Conservation (phyloP, 495 filamentous ascomycete species). For the Talaromyces borbonicus region DNA sequence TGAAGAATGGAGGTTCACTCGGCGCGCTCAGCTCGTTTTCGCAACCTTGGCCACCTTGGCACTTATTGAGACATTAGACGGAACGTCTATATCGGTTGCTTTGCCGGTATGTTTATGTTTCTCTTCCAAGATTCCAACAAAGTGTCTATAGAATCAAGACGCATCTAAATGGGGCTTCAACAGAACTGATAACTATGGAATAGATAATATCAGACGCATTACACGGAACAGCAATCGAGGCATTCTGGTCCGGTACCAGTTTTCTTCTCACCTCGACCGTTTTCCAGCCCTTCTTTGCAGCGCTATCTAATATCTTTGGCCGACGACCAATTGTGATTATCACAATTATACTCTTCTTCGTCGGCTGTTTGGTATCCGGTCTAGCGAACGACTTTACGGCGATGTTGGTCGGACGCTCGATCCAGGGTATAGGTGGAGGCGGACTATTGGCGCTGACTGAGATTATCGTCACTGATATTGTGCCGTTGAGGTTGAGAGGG, state of each 20-base stretch:
- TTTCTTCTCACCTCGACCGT: slow-evolving; percentile 42
- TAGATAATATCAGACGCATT: slow-evolving; percentile 31
- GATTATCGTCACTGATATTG: slow-evolving; percentile 61
- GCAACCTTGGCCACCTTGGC: slow-evolving; percentile 49
- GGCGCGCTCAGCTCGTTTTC: slow-evolving; percentile 11
- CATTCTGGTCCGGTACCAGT: slow-evolving; percentile 50
- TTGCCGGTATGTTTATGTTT: slow-evolving; percentile 42
- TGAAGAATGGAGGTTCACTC: background rate
- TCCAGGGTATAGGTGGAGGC: slow-evolving; percentile 67
- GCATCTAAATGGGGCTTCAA: no score
- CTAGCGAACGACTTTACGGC: slow-evolving; percentile 53
- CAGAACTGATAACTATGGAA: no score
- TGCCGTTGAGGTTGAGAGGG: slow-evolving; percentile 33
- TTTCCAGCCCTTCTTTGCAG: slow-evolving; percentile 30
- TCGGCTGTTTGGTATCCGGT: slow-evolving; percentile 50
- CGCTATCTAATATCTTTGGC: slow-evolving; percentile 32
- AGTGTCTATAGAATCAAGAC: no score
- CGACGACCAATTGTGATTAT: slow-evolving; percentile 37
- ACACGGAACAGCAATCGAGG: slow-evolving; percentile 43
- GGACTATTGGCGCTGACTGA: slow-evolving; percentile 57
- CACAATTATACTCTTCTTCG: slow-evolving; percentile 42
- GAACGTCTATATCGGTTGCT: slow-evolving; percentile 64
- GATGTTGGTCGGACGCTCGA: slow-evolving; percentile 53
- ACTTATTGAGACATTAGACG: slow-evolving; percentile 62
- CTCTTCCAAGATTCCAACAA: background rate